Base-by-base conservation (phyloP, 164 flowering plant genomes). In the Dillenia suffruticosa region DNA sequence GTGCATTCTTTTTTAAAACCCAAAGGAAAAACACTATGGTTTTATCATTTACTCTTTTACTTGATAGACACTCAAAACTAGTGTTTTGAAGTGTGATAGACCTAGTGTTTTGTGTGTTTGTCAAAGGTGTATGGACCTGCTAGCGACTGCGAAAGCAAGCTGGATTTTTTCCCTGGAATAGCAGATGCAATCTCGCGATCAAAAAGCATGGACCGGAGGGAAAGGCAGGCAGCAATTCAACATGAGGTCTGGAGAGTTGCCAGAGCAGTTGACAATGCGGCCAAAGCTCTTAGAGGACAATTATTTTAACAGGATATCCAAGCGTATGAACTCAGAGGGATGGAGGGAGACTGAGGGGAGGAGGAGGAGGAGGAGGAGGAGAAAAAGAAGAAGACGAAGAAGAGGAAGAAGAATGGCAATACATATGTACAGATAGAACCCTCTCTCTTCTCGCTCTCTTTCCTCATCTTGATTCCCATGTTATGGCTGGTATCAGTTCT, bases 201-300 rank as follows among this genome's bases (percentile, higher is more conserved):
- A 3, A 45, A 16, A 19, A 63, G 62, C 51, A 59, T 72, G 64
- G 57, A 62, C 13, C 44, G 43, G 50, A 62, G n/a, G 15, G 76
- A 81, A 54, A 67, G 72, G 54, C 58, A 66, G 49, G 74, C 70
- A 15, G 70, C 59, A 8, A 70, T 82, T 46, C 79, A 79, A 63
- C 95, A 90, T 67, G 96, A 93, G 74, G 66, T 88, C 26, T 88
- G 94, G 96, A 86, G 88, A 68, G 97, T 83, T 50, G 83, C 92
- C 9, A 77, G 96, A 74, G 96, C 92, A 63, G 77, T 93, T 63
- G 76, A 65, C 63, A 82, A 90, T 58, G 90, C 85, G 51, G 82
- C 89, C 11, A 15, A 10, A 58, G 84, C 80, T 62, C 87, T 93
- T 3, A 84, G 53, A 74, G 97, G 96, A 26, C 79, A 79, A 46